Conservation (phyloP, 1,284 basidiomycete genomes). For the Rhodotorula sp. region DNA sequence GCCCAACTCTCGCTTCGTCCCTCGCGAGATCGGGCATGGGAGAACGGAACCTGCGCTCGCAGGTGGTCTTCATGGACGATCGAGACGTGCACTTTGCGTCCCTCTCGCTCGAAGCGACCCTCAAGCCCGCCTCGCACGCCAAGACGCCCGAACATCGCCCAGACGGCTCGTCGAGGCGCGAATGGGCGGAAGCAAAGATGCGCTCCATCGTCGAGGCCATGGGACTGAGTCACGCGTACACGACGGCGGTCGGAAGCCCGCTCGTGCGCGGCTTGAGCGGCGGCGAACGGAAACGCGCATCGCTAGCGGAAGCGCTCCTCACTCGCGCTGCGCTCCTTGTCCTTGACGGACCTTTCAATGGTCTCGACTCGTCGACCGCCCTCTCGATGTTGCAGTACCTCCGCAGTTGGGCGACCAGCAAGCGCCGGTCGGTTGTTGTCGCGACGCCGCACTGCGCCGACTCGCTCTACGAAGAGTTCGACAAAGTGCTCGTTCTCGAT, state of each 20-base stretch:
- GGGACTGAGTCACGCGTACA: conserved; percentile 55
- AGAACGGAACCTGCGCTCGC: conserved; percentile 59
- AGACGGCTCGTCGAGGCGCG: conserved; percentile 53
- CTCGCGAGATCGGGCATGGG: conserved; percentile 41
- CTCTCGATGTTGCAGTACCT: conserved; percentile 59
- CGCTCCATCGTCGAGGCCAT: conserved; percentile 49
- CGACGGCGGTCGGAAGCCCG: conserved; percentile 59
- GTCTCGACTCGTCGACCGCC: conserved; percentile 65
- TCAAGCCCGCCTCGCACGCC: conserved; percentile 53
- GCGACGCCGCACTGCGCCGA: conserved; percentile 61
- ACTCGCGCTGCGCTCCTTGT: conserved; percentile 51
- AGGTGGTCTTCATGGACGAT: conserved; percentile 56
- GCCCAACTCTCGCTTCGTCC: conserved; percentile 49
- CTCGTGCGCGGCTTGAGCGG: conserved; percentile 62
- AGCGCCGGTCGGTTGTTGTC: conserved; percentile 53
- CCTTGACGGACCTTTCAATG: conserved; percentile 62
- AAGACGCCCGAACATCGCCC: conserved; percentile 51
- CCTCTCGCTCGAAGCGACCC: conserved; percentile 59
- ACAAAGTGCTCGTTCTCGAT: conserved; percentile 67
- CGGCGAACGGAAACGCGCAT: conserved; percentile 56
- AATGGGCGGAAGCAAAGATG: conserved; percentile 57
- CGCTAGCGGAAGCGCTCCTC: conserved; percentile 56
- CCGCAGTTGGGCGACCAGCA: conserved; percentile 58
- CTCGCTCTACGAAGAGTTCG: conserved; percentile 59
- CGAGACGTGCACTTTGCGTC: conserved; percentile 64